Base-by-base conservation (phyloP, 371 early-diverging fungal species). In the Saksenaea vasiformis region DNA sequence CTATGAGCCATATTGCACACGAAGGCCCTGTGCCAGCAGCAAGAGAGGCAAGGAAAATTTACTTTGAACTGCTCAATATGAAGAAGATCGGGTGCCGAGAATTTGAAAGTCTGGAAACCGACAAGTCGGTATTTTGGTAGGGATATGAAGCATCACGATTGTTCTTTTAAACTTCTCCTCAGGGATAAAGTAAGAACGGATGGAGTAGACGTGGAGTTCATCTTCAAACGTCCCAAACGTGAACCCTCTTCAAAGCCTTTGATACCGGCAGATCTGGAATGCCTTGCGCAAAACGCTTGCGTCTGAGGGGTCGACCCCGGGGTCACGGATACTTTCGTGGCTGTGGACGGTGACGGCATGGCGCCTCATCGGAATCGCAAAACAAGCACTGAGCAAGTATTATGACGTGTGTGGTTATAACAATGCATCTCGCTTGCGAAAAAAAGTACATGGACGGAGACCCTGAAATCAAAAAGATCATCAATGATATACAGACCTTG, bases 261-360 rank as follows among this genome's bases (percentile, higher is more conserved):
- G 5, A 5, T 17, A 15, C 44, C 5, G 17, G 44, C 44, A 17
- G 44, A 43, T 1, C 17, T 43, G 44, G 17, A 43, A n/a, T 1
- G 5, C 17, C 7, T 43, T 7, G 14, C 5, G n/a, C 11, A 43
- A 43, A n/a, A 43, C 17, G 44, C 44, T 5, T n/a, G 11, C 15
- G 36, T 60, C 2, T 65, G 55, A 39, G 65, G 60, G 19, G 56
- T 65, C 1, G 59, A 65, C 41, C 65, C 65, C 4, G 65, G 65
- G 14, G 43, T 60, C 7, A 60, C 60, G 1, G 65, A 65, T 1
- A 39, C 60, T 2, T 65, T 65, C 37, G 65, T 65, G 2, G 60
- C 65, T 5, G 55, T 53, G 17, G 65, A 65, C 41, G 60, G 56
- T 27, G 9, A 7, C 19, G 53, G 17, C 2, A 39, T 15, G 5